Base-by-base conservation (phyloP, 148 eudicot species). In the Vaccinium myrtillus region DNA sequence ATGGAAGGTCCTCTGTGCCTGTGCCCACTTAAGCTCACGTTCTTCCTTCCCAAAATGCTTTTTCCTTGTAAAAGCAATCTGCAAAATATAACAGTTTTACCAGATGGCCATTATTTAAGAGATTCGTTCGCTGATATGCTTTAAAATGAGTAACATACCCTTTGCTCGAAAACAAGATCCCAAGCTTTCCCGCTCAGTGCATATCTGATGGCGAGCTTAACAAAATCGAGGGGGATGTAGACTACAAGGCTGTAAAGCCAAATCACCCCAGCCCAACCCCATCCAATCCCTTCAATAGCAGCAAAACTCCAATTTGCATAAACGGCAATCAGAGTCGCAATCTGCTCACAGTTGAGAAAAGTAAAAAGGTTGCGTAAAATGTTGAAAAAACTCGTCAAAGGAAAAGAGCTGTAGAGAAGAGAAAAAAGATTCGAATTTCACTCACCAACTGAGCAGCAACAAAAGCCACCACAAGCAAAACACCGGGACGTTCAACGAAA, bases 61-160 rank as follows among this genome's bases (percentile, higher is more conserved):
- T 90, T 91, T 93, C 83, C 91, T 88, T 10, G 95, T 91, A 87
- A 93, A 93, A 61, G 95, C 93, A 85, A 88, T 93, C 94, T 93
- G 81, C 78, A 85, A 56, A 21, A 14, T 3, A 59, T 21, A 53
- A 77, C 23, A 54, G 73, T 59, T 59, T 39, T 58, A 58, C 39
- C 11, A 6, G 7, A 10, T 59, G 9, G 43, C 50, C 25, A 6
- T 58, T 5, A 77, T 53, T 25, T 10, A 82, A 51, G 23, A 32
- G 48, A 69, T n/a, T 25, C 12, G 14, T 19, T 53, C 6, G 2
- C 15, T 18, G 9, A 9, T 27, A 30, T 6, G 23, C n/a, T 23
- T 32, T 23, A 32, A 14, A 53, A 61, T 73, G 5, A 19, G 18
- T 78, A 30, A 8, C 78, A 46, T 86, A 90, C 92, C 89, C 87